These are phyloP conservation scores for Samsoniella hepiali DNA, from an alignment of 2,329 filamentous ascomycete species.

Conservation along the genomic window DNA sequence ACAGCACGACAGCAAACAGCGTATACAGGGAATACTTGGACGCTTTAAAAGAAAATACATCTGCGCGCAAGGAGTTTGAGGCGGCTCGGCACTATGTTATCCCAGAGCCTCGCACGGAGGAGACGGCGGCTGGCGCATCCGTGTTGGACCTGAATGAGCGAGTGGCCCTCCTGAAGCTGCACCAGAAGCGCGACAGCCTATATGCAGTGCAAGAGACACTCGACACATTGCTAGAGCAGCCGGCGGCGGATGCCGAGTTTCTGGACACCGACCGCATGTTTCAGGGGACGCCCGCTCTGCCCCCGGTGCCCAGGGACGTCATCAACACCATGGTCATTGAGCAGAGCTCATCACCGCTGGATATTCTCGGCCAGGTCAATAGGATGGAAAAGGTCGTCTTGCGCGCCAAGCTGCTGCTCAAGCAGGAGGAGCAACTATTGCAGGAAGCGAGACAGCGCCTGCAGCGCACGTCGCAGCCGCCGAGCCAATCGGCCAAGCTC, in stretches of 20 bases:
- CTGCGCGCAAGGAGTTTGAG: conserved; percentile 48
- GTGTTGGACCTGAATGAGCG: conserved; percentile 44
- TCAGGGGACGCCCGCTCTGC: conserved; percentile 41
- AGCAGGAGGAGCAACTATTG: conserved; percentile 54
- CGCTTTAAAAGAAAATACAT: conserved; percentile 50
- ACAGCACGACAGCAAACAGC: conserved; percentile 39
- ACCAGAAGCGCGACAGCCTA: conserved; percentile 50
- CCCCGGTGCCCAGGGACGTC: conserved; percentile 50
- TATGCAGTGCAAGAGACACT: conserved; percentile 50
- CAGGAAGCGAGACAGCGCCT: conserved; percentile 41
- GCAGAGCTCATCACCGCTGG: conserved; percentile 35
- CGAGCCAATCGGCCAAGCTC: conserved; percentile 42
- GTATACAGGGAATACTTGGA: conserved; percentile 54
- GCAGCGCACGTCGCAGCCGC: conserved; percentile 28
- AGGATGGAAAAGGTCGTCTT: conserved; percentile 57
- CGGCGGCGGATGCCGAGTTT: conserved; percentile 48
- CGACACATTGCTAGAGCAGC: conserved; percentile 48
- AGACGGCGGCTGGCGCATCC: conserved; percentile 22
- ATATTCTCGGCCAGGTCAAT: conserved; percentile 47
- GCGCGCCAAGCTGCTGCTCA: conserved; percentile 54
- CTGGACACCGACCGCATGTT: conserved; percentile 50
- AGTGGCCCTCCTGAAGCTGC: conserved; percentile 48
- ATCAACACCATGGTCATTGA: conserved; percentile 48
- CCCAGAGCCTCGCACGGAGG: conserved; percentile 4
- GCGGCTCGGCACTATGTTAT: conserved; percentile 24